Percentiles rank a stretch among this genome's conserved stretches.
Conservation (phyloP, 768 basidiomycete genomes). For the Mycena vitilis region DNA sequence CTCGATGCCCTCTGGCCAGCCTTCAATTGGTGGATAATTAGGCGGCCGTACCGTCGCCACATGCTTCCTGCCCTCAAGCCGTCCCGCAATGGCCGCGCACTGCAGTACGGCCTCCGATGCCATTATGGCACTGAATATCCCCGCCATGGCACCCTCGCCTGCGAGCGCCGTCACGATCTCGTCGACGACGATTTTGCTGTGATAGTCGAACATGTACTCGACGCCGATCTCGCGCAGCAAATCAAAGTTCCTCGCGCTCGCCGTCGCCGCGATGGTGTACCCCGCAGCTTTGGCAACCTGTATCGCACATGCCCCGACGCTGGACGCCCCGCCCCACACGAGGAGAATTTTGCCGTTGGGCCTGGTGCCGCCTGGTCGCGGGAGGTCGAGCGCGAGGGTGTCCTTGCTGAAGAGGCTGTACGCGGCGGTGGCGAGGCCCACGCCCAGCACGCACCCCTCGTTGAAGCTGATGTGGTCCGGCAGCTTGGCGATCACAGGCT, state of each 20-base stretch:
- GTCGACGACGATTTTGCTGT: slow-evolving; percentile 1
- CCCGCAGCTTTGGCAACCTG: slow-evolving; percentile 1
- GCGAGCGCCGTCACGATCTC: slow-evolving; percentile 16
- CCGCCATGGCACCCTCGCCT: slow-evolving; percentile 3
- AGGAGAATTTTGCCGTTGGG: slow-evolving; percentile 15
- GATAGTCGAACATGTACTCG: slow-evolving; percentile 16
- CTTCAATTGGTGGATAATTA: not conserved
- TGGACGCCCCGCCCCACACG: slow-evolving; percentile 3
- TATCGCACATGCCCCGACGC: not conserved
- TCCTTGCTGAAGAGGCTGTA: slow-evolving; percentile 1
- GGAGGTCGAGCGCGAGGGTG: not conserved
- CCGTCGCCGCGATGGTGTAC: slow-evolving; percentile 7
- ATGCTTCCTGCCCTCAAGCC: slow-evolving; percentile 6
- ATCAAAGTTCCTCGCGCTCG: slow-evolving; percentile 4
- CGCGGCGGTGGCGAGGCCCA: slow-evolving; percentile 1
- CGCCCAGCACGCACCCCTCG: not conserved
- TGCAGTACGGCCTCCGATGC: not conserved
- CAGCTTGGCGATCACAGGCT: not conserved
- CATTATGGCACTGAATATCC: not conserved
- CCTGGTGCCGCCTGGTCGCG: not conserved
- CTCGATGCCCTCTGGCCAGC: slow-evolving; percentile 14
- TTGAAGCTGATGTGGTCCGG: slow-evolving; percentile 3
- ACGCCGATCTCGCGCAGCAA: slow-evolving; percentile 14
- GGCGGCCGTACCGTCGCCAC: not conserved
- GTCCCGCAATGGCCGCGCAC: not conserved